A percentile compares a stretch with the other conserved stretches of the same genome.
These are phyloP conservation scores for Lentinula detonsa DNA, from an alignment of 768 basidiomycete genomes.

Conservation along the genomic window DNA sequence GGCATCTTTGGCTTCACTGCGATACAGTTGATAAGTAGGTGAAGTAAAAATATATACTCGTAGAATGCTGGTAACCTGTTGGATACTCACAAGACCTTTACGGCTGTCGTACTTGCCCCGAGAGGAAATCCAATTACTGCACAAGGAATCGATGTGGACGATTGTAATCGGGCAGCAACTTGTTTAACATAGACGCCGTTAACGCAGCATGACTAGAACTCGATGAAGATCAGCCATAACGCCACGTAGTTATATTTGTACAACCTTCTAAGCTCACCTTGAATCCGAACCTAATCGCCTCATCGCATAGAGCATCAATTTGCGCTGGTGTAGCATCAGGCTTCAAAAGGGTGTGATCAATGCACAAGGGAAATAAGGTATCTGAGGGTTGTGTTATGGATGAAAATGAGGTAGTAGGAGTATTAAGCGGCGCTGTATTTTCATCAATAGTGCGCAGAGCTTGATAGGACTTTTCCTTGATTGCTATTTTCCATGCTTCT, in stretches of 20 bases:
- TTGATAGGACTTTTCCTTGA: conserved; percentile 22
- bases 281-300: conserved; percentile 42
- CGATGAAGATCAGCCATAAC: no score
- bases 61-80: neutral
- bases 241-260: no score
- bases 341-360: conserved; percentile 48
- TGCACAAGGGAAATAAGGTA: conserved; percentile 25
- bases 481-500: conserved; percentile 25
- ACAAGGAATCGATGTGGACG: conserved; percentile 33
- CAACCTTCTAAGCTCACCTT: conserved; percentile 25
- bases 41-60: neutral
- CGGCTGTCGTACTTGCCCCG: conserved; percentile 35
- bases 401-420: neutral
- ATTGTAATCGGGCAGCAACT: conserved; percentile 31
- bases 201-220: conserved; percentile 42
- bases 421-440: neutral
- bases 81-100: conserved; percentile 36
- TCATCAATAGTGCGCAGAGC: conserved; percentile 10
- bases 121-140: conserved; percentile 48
- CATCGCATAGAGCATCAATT: conserved; percentile 40
- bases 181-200: conserved; percentile 39
- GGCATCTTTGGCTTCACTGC: conserved; percentile 41
- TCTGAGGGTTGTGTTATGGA: conserved; percentile 8
- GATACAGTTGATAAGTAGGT: neutral
- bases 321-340: conserved; percentile 40